Base-by-base conservation (phyloP, 306 rosid genomes). In the Vachellia pachyceras region DNA sequence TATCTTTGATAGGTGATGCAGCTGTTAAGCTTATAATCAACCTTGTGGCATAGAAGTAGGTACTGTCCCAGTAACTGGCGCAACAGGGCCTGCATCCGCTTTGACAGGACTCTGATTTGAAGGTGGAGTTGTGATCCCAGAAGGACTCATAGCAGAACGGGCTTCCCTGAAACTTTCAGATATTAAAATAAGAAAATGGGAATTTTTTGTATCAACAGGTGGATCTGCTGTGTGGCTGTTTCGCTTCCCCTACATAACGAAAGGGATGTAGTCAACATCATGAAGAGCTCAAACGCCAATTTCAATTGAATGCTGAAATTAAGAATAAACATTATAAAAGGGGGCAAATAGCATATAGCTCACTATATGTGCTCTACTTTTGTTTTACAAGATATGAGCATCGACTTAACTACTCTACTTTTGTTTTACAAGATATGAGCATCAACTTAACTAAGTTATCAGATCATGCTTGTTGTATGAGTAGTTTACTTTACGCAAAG, bases 101-200 rank as follows among this genome's bases (percentile, higher is more conserved):
- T 93, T 96, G 46, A 96, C 92, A 86, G 98, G 97, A 85, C 90
- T 90, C 77, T 87, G 97, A 88, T 87, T 93, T 68, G 93, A 72
- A 55, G 96, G 86, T 81, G 90, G 80, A 80, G 74, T 89, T 54
- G 96, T 78, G 57, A 87, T 87, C 88, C 99, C 99, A 52, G 94
- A 87, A 67, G 87, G 93, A 89, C 88, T 92, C 82, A 93, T 85
- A 81, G 91, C 93, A 84, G 87, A 82, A 57, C 91, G 84, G 70
- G 94, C 98, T 83, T 96, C 99, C 90, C 90, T 83, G 85, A 96
- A 93, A 85, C 82, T 86, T 83, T 96, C 99, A 25, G 99, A 91
- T 79, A 96, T 81, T 70, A 96, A 88, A 86, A 96, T 77, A 84
- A 96, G 92, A 87, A 83, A 90, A 79, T 88, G 87, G 47, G 89